Evolutionary conservation across 139 green algal species (phyloP), one percentile per base, ranked within the genome.

Genomic region (Eudorina sp.): DNA sequence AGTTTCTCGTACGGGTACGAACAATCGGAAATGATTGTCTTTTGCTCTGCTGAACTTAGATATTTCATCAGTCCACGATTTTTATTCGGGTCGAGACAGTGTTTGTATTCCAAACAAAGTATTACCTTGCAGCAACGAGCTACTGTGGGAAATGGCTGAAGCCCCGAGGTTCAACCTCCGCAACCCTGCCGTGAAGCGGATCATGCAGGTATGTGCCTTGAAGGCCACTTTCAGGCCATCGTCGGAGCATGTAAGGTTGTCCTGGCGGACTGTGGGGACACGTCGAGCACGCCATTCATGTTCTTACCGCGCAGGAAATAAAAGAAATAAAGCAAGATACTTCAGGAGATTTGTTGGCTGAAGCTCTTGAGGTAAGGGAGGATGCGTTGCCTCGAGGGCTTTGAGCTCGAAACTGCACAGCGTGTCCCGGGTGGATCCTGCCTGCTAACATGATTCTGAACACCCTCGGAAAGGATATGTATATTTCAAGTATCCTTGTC

Each of bases 121-220:
- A 3, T 27, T 66, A 6, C 55, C 29, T 25, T 25, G 4, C 55
- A 77, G 68, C 36, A 53, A 74, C 29, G 64, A 14, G 16, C 29
- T 40, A 38, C 27, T 74, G 31, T 75, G 38, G 23, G 13, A 76
- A 84, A 88, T 88, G 83, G 83, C 68, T 9, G 69, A 68, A 45
- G 58, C 73, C 19, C 58, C 85, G 0, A 92, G 78, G 40, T 94
- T 90, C 73, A 98, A 98, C 83, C 16, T 87, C 11, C 89, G 95
- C 9, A 98, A 98, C 72, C 94, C 96, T 4, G 94, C 94, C 1
- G 97, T 99, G 21, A 99, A 99, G 92, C 91, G 97, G 0, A 99
- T 99, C 53, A 75, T 99, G 78, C 96, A 97, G 91, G 94, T 95
- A 40, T 60, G 53, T 4, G n/a, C n/a, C n/a, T n/a, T n/a, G n/a